Evolutionary conservation across 768 basidiomycete genomes (phyloP).

Genomic region (Serendipita vermifera): DNA sequence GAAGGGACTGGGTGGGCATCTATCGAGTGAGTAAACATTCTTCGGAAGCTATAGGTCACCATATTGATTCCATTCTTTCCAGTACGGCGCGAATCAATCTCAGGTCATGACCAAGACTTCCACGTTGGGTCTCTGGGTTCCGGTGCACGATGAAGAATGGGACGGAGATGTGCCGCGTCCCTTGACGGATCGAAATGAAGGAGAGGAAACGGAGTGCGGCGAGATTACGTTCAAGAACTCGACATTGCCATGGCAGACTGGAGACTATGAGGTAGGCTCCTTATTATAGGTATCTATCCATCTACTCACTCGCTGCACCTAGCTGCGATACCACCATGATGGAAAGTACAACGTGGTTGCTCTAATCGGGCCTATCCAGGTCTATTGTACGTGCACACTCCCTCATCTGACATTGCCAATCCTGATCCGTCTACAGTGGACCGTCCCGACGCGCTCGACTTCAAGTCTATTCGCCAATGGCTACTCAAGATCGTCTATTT

Average conservation of each 20-base stretch:
- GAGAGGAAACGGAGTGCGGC: slow-evolving; percentile 31
- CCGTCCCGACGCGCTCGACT: slow-evolving; percentile 49
- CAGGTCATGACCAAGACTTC: slow-evolving; percentile 70
- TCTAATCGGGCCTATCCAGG: slow-evolving; percentile 70
- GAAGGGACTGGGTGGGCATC: slow-evolving; percentile 93
- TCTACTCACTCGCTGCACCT: background rate
- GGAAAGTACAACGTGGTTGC: slow-evolving; percentile 95
- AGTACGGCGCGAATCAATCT: slow-evolving; percentile 83
- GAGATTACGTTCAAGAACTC: slow-evolving; percentile 62
- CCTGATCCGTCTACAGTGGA: slow-evolving; percentile 37
- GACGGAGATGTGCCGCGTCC: slow-evolving; percentile 68
- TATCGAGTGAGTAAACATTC: slow-evolving; percentile 46
- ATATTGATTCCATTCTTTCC: slow-evolving; percentile 13
- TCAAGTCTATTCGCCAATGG: slow-evolving; percentile 47
- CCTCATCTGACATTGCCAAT: background rate
- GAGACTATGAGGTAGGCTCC: slow-evolving; percentile 76
- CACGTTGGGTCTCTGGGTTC: slow-evolving; percentile 84
- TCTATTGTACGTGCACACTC: slow-evolving; percentile 55
- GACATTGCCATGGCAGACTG: slow-evolving; percentile 73
- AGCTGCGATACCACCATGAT: slow-evolving; percentile 90
- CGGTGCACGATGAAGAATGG: slow-evolving; percentile 86
- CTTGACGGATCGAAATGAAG: slow-evolving; percentile 19
- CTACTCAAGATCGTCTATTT: slow-evolving; percentile 70
- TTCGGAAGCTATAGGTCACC: background rate
- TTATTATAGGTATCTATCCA: background rate